These are phyloP conservation scores for Globisporangium canariense DNA, from an alignment of 352 stramenopile species.

Conservation along the genomic window DNA sequence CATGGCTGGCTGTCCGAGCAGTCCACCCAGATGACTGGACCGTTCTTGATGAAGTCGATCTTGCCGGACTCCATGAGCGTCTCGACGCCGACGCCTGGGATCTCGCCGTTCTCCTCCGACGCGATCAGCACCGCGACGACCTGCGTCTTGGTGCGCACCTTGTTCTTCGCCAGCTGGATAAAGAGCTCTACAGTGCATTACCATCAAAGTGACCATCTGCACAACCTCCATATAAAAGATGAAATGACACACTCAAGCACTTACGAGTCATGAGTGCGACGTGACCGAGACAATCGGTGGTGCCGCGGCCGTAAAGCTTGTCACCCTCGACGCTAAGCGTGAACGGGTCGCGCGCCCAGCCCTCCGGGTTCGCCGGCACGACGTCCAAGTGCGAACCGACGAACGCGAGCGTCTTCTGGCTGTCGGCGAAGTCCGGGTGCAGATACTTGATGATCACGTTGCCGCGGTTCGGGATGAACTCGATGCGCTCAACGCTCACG, in stretches of 20 bases:
- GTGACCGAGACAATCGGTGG: conserved; percentile 92
- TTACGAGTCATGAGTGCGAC: conserved; percentile 87
- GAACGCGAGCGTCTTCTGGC: conserved; percentile 80
- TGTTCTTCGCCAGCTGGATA: conserved; percentile 65
- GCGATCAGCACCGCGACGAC: conserved; percentile 90
- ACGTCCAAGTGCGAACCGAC: conserved; percentile 92
- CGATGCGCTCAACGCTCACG: conserved; percentile 70
- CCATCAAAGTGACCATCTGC: neutral
- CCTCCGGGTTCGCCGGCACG: conserved; percentile 90
- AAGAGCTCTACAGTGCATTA: conserved; percentile 43
- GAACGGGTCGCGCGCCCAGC: conserved; percentile 89
- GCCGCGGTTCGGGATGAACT: conserved; percentile 80
- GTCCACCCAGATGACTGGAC: conserved; percentile 91
- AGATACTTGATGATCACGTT: conserved; percentile 92
- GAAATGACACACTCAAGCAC: conserved; percentile 1
- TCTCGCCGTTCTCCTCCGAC: conserved; percentile 84
- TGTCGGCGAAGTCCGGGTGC: conserved; percentile 32
- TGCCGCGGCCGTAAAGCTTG: conserved; percentile 90
- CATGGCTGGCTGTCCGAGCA: conserved; percentile 91
- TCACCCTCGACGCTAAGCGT: conserved; percentile 86
- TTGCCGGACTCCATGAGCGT: conserved; percentile 84
- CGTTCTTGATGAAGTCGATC: conserved; percentile 92
- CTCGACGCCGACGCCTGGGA: conserved; percentile 86
- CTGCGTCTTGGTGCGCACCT: conserved; percentile 68
- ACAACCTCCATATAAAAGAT: neutral